Evolutionary conservation across 2,329 filamentous ascomycete species (phyloP).

Genomic region (Didymella glomerata): DNA sequence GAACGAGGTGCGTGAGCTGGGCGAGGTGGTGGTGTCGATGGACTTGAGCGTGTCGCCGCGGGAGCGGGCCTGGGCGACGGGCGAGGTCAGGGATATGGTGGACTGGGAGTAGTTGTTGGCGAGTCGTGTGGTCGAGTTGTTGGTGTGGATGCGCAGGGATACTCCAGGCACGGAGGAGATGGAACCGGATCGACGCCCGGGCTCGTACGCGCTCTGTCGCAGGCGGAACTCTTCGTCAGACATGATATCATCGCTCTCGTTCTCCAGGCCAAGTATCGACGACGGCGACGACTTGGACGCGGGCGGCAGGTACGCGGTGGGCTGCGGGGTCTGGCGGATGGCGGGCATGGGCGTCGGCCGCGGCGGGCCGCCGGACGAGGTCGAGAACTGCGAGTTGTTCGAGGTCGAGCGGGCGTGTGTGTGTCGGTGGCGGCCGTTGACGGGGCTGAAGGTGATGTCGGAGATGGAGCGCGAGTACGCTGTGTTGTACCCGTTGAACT

Average conservation of each 20-base stretch:
- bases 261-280: constrained; percentile 57
- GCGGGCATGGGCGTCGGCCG: constrained; percentile 62
- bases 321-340: constrained; percentile 63
- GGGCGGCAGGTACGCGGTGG: constrained; percentile 60
- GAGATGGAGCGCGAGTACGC: constrained; percentile 52
- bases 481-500: constrained; percentile 44
- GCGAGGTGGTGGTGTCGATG: constrained; percentile 59
- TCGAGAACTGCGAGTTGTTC: constrained; percentile 63
- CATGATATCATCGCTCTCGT: constrained; percentile 56
- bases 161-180: constrained; percentile 53
- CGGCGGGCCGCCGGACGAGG: constrained; percentile 57
- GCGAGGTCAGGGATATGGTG: constrained; percentile 58
- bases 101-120: constrained; percentile 61
- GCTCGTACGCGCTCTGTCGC: constrained; percentile 50
- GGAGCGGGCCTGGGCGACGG: constrained; percentile 52
- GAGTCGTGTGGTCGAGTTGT: constrained; percentile 56
- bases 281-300: constrained; percentile 59
- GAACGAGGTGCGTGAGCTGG: constrained; percentile 64
- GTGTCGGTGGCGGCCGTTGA: constrained; percentile 56
- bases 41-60: constrained; percentile 60
- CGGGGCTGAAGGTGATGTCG: constrained; percentile 55
- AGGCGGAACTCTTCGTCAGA: constrained; percentile 57
- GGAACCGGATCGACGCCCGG: constrained; percentile 55
- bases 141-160: constrained; percentile 50
- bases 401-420: constrained; percentile 58